phyloP scores from a whole-genome alignment of 2,329 filamentous ascomycete genomes.

The Trichophyton rubrum region DNA sequence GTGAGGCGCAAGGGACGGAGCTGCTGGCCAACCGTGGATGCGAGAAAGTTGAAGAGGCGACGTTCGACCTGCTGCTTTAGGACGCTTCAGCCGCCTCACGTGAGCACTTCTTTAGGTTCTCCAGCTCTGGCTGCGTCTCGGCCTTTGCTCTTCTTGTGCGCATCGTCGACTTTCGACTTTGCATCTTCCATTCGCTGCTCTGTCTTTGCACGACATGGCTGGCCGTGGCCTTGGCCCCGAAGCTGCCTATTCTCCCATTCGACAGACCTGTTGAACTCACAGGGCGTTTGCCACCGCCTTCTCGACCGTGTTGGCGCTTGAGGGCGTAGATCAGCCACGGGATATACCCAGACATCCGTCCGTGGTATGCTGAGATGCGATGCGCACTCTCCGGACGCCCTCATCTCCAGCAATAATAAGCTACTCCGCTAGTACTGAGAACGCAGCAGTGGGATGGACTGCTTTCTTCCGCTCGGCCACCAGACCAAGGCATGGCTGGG shows the following conservation, averaged over 20 bases:
- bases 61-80: neutral
- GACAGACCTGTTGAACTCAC: neutral
- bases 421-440: too few relatives aligned
- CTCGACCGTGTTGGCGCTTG: neutral
- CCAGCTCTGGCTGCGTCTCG: neutral
- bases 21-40: neutral
- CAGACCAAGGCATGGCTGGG: too few relatives aligned
- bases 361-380: too few relatives aligned
- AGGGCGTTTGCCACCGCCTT: neutral
- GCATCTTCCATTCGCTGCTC: neutral
- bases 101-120: neutral
- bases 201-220: neutral
- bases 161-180: neutral
- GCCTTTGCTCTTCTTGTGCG: neutral
- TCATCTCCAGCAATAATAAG: too few relatives aligned
- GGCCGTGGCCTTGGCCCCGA: too few relatives aligned
- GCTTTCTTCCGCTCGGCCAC: too few relatives aligned
- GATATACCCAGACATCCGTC: neutral
- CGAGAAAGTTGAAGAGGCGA: neutral
- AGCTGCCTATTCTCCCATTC: neutral
- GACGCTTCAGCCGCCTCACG: neutral
- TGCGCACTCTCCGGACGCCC: too few relatives aligned
- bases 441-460: too few relatives aligned
- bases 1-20: neutral
- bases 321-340: neutral